Evolutionary conservation across 305 asterid species (phyloP).

Genomic region (Fraxinus sp.): DNA sequence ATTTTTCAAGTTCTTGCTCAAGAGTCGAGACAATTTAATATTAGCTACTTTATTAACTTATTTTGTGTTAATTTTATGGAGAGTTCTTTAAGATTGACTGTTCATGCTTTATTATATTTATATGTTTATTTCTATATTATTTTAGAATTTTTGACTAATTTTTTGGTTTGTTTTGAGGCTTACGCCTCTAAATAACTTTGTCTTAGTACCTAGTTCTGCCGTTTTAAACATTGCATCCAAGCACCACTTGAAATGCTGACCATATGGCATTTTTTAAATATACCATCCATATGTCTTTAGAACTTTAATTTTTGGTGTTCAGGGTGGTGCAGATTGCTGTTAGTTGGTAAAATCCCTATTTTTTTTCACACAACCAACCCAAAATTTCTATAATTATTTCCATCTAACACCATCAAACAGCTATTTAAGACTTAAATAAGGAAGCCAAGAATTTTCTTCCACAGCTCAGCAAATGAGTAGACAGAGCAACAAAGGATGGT

Average conservation of each 20-base stretch:
- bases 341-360: background rate
- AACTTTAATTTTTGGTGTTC: background rate
- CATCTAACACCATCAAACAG: background rate
- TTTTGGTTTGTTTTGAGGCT: background rate
- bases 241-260: background rate
- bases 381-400: background rate
- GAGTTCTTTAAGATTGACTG: background rate
- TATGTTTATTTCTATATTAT: background rate
- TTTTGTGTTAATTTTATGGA: background rate
- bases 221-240: background rate
- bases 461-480: background rate
- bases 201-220: background rate
- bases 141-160: background rate
- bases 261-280: background rate
- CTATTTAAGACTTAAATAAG: background rate
- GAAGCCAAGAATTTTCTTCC: background rate
- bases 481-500: background rate
- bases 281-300: background rate
- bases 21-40: background rate
- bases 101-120: background rate
- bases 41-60: background rate
- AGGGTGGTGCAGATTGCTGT: background rate
- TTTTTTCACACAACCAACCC: background rate
- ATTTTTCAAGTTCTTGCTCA: background rate
- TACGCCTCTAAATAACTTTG: background rate